Evolutionary conservation across 2,329 filamentous ascomycete genomes (phyloP), one percentile per base, ranked within the genome.

Genomic region (Nothomitra cinnamomea): DNA sequence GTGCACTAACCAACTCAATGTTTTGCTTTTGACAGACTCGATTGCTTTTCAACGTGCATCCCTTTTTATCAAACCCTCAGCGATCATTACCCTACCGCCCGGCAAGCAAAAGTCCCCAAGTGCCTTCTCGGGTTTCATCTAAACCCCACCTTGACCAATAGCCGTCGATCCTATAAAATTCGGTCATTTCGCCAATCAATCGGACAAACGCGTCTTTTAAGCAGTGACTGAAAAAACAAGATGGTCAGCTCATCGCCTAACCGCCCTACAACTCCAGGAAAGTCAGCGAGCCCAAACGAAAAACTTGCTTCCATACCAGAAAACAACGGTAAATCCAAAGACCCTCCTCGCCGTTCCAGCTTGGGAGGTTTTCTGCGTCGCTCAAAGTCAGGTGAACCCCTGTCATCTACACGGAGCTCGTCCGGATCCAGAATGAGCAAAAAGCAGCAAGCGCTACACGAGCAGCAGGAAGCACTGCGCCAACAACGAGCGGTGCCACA

Each of bases 331-430:
- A 43, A 55, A 21, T 22, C 32, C 24, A 3, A 8, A 19, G 28
- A 25, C 4, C 7, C 13, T 19, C 53, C 48, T 24, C 53, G 53
- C 40, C 48, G 53, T 22, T 25, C 35, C 15, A 55, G 53, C 41
- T 55, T 61, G 17, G 56, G 54, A 32, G 28, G 28, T 43, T 61
- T 61, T 50, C 56, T 61, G n/a, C 60, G 60, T 28, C 60, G 60
- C 41, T 58, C 57, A 32, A 61, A 56, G 41, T 61, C 60, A 19
- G 58, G 60, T 17, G 60, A 61, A 42, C 57, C 58, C 17, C 58
- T 60, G 19, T 51, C 55, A 24, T 57, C 55, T 43, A 48, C 47
- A 3, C 45, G 51, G 19, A 53, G 49, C 40, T 41, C 50, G 2
- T 55, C 50, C 19, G 36, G 53, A 15, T 54, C 53, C 35, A 55